A percentile compares a stretch with the other conserved stretches of the same genome.
These are phyloP conservation scores for Phragmites australis DNA, from an alignment of 176 grass and related monocot species.

Conservation along the genomic window DNA sequence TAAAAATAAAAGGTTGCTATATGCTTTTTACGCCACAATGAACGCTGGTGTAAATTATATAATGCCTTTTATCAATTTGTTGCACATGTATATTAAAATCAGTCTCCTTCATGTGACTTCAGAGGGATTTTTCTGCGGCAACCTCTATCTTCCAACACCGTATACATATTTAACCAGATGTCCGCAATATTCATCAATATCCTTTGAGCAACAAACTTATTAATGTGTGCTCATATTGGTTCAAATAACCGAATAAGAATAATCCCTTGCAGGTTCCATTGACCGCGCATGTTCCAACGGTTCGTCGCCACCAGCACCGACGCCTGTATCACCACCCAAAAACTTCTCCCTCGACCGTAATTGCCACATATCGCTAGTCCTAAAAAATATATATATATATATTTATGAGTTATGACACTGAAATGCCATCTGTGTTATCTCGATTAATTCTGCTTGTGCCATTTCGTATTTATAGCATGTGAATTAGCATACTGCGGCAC, in stretches of 20 bases:
- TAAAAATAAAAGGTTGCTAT: neutral
- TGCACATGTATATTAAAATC: neutral
- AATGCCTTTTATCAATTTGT: neutral
- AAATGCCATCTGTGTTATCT: neutral
- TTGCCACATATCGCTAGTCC: neutral
- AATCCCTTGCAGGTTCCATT: slow-evolving; percentile 64
- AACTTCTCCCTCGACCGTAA: slow-evolving; percentile 79
- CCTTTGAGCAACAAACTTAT: neutral
- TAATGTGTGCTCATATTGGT: neutral
- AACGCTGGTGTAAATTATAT: neutral
- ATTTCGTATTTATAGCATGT: slow-evolving; percentile 56
- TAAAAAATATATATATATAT: neutral
- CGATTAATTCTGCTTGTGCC: neutral
- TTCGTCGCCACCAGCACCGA: slow-evolving; percentile 28
- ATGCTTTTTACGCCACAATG: neutral
- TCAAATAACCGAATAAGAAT: neutral
- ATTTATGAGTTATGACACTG: no score
- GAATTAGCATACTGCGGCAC: slow-evolving; percentile 59
- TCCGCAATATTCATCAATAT: neutral
- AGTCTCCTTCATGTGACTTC: neutral
- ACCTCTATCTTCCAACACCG: neutral
- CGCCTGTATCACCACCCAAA: slow-evolving; percentile 24
- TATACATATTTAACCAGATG: neutral
- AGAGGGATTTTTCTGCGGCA: neutral
- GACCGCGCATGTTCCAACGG: slow-evolving; percentile 54